A percentile compares a stretch with the other conserved stretches of the same genome.
These are phyloP conservation scores for Microdochium paspali DNA, from an alignment of 2,329 filamentous ascomycete species.

Conservation along the genomic window DNA sequence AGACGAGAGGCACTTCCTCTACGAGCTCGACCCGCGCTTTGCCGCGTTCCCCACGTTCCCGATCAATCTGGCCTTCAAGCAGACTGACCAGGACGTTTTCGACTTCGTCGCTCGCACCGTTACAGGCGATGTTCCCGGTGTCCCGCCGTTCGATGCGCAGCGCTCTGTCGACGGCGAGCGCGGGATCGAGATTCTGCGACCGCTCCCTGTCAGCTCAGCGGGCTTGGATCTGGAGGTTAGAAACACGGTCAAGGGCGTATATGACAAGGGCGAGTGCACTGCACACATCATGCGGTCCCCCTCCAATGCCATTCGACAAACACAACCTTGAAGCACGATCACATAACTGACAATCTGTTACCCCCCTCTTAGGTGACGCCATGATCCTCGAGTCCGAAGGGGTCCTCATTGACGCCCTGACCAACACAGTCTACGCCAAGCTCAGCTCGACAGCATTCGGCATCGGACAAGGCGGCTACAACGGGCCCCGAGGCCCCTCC, in stretches of 20 bases:
- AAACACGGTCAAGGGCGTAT: conserved; percentile 30
- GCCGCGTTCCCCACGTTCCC: conserved; percentile 36
- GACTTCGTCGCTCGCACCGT: conserved; percentile 16
- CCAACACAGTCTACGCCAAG: conserved; percentile 24
- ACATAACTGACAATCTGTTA: too few species aligned
- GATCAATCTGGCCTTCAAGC: conserved; percentile 33
- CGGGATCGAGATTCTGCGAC: conserved; percentile 25
- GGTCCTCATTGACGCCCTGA: conserved; percentile 26
- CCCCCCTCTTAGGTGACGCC: conserved; percentile 15
- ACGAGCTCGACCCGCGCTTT: conserved; percentile 33
- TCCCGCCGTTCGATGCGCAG: conserved; percentile 28
- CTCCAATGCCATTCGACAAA: background rate
- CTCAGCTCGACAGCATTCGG: conserved; percentile 30
- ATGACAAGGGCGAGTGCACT: conserved; percentile 27
- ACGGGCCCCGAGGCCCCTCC: conserved; percentile 27
- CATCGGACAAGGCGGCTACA: conserved; percentile 34
- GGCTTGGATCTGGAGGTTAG: conserved; percentile 19
- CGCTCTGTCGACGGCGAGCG: conserved; percentile 31
- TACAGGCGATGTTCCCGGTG: conserved; percentile 23
- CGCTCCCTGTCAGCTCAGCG: conserved; percentile 23
- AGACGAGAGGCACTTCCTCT: conserved; percentile 31
- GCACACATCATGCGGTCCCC: background rate
- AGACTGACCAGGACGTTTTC: conserved; percentile 26
- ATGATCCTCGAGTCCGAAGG: conserved; percentile 32
- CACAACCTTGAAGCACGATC: background rate